phyloP scores from a whole-genome alignment of 768 basidiomycete species.

The Podaxis pistillaris region DNA sequence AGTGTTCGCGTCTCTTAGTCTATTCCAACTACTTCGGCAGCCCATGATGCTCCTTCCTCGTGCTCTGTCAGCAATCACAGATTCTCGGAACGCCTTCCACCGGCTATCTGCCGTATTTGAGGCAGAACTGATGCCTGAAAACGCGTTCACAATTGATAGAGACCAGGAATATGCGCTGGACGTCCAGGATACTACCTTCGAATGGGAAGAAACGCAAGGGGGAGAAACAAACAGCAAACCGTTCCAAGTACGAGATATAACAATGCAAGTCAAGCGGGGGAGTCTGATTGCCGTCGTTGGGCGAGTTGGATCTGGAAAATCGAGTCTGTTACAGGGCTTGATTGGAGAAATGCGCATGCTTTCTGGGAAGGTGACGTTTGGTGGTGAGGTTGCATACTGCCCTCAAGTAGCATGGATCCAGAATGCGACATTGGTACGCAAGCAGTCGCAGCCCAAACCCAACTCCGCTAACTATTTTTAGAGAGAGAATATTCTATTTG shows the following conservation, averaged over 20 bases:
- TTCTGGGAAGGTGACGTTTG: constrained; percentile 53
- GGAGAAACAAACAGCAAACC: constrained; percentile 26
- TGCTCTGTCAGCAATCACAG: constrained; percentile 58
- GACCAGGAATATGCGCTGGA: constrained; percentile 46
- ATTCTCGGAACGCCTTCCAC: constrained; percentile 60
- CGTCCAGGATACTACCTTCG: constrained; percentile 55
- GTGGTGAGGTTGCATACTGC: constrained; percentile 67
- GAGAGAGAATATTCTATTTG: constrained; percentile 70
- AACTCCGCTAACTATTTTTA: constrained; percentile 21
- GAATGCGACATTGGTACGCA: constrained; percentile 56
- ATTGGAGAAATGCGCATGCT: constrained; percentile 68
- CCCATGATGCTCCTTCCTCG: constrained; percentile 68
- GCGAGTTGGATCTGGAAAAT: constrained; percentile 69
- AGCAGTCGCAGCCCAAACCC: neutral
- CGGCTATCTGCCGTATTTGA: constrained; percentile 51
- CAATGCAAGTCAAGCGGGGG: constrained; percentile 55
- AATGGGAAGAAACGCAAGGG: constrained; percentile 49
- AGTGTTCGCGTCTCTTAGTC: constrained; percentile 2
- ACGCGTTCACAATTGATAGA: constrained; percentile 42
- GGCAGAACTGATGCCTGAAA: constrained; percentile 48
- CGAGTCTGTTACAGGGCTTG: constrained; percentile 57
- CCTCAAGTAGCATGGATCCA: constrained; percentile 79
- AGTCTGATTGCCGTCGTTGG: constrained; percentile 63
- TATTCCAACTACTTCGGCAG: constrained; percentile 56
- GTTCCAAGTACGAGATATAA: constrained; percentile 52